phyloP scores from a whole-genome alignment of 176 grass and related monocot genomes.

The Elymus sibiricus region DNA sequence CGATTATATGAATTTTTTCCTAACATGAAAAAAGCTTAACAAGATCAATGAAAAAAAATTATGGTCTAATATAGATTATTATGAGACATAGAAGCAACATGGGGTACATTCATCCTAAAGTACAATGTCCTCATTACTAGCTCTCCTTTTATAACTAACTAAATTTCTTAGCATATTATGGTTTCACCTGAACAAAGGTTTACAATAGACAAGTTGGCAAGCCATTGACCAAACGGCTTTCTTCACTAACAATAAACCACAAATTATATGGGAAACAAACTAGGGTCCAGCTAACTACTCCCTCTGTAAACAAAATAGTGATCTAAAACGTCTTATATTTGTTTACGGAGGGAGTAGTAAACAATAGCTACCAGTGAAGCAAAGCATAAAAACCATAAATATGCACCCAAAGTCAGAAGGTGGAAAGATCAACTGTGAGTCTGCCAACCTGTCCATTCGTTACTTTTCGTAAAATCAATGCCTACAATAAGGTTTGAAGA shows the following conservation, averaged over 20 bases:
- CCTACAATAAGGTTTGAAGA: slow-evolving; percentile 95
- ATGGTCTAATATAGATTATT: background rate
- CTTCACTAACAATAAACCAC: background rate
- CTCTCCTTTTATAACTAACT: background rate
- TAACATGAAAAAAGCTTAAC: slow-evolving; percentile 8
- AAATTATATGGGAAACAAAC: background rate
- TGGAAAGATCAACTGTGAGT: background rate
- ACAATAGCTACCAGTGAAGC: background rate
- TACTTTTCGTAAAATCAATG: slow-evolving; percentile 94
- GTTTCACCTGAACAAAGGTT: background rate
- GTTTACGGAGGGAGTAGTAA: no score
- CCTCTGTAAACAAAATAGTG: no score
- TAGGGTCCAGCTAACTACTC: no score
- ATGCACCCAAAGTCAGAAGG: slow-evolving; percentile 7
- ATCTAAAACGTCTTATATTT: no score
- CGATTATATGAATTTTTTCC: slow-evolving; percentile 85
- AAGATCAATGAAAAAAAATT: slow-evolving; percentile 11
- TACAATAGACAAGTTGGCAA: background rate
- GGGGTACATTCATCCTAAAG: background rate
- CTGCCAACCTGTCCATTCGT: slow-evolving; percentile 86
- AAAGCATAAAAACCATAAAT: slow-evolving; percentile 16
- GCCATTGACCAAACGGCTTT: background rate
- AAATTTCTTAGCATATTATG: background rate
- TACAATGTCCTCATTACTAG: background rate
- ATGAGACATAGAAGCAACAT: slow-evolving; percentile 13